Percentiles rank a stretch among this genome's conserved stretches.
Evolutionary conservation across 2,329 filamentous ascomycete genomes (phyloP).

Genomic region (Ophiocordyceps polyrhachis-furcata): DNA sequence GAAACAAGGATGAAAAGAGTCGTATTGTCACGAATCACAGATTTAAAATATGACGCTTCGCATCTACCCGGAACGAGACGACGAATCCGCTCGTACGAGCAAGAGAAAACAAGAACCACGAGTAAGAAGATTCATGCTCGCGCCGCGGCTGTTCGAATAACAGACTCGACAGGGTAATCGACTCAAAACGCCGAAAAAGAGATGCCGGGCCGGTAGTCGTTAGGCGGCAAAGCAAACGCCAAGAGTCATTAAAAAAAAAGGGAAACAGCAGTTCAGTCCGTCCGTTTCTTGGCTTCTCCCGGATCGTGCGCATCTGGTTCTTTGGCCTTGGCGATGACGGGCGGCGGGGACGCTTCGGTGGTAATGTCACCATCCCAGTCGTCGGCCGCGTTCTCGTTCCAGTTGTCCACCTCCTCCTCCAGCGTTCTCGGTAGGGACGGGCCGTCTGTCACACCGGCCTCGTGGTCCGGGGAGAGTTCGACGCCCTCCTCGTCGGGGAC

Average conservation of each 20-base stretch:
- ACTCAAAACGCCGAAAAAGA: background rate
- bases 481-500: constrained; percentile 48
- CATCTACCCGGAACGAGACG: background rate
- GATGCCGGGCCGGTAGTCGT: background rate
- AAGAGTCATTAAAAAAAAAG: background rate
- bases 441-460: constrained; percentile 39
- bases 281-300: constrained; percentile 15
- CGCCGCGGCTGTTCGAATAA: background rate
- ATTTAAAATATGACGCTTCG: background rate
- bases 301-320: constrained; percentile 9
- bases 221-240: background rate
- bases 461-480: constrained; percentile 58
- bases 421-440: constrained; percentile 22
- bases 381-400: constrained; percentile 66
- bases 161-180: background rate
- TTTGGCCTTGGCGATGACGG: constrained; percentile 4
- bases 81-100: background rate
- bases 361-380: constrained; percentile 36
- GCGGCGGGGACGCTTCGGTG: constrained; percentile 6
- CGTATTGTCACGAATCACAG: background rate
- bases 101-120: background rate
- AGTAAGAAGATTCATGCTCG: no score
- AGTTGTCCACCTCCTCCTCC: constrained; percentile 77
- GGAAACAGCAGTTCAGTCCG: constrained; percentile 8
- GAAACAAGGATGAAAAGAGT: background rate